These are phyloP conservation scores for Zymoseptoria pseudotritici DNA, from an alignment of 2,329 filamentous ascomycete species.

Conservation along the genomic window DNA sequence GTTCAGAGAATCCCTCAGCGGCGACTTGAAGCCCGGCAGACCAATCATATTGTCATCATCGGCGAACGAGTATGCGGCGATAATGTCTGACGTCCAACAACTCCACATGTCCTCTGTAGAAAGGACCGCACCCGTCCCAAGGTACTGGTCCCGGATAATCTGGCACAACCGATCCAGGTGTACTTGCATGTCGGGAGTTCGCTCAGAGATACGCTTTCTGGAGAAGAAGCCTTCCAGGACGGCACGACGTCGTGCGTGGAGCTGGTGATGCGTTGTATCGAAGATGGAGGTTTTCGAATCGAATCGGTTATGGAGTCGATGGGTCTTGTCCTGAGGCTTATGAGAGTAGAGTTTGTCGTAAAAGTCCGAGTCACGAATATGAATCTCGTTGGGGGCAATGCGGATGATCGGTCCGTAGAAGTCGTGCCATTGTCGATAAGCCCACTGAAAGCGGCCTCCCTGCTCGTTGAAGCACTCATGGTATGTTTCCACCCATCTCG, in stretches of 20 bases:
- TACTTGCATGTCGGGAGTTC: too few species aligned
- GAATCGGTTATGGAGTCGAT: neutral
- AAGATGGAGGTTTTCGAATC: neutral
- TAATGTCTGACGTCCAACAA: neutral
- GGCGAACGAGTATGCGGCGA: neutral
- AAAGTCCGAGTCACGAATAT: conserved; percentile 30
- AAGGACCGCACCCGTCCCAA: neutral
- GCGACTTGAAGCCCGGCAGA: neutral
- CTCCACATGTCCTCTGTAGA: neutral
- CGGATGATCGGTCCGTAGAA: conserved; percentile 29
- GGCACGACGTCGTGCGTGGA: neutral
- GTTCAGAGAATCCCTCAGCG: neutral
- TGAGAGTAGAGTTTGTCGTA: conserved; percentile 29
- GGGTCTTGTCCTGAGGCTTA: neutral
- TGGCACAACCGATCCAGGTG: too few species aligned
- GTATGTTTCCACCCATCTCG: conserved; percentile 31
- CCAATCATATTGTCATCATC: neutral
- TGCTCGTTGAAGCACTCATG: conserved; percentile 22
- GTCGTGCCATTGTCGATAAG: conserved; percentile 5
- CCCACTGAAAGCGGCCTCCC: conserved; percentile 6
- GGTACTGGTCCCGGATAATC: neutral
- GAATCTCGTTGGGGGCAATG: conserved; percentile 32
- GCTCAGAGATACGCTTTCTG: neutral
- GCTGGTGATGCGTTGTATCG: neutral
- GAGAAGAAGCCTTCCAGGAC: neutral